These are phyloP conservation scores for Calonectria hongkongensis DNA, from an alignment of 2,329 filamentous ascomycete genomes.

Conservation along the genomic window DNA sequence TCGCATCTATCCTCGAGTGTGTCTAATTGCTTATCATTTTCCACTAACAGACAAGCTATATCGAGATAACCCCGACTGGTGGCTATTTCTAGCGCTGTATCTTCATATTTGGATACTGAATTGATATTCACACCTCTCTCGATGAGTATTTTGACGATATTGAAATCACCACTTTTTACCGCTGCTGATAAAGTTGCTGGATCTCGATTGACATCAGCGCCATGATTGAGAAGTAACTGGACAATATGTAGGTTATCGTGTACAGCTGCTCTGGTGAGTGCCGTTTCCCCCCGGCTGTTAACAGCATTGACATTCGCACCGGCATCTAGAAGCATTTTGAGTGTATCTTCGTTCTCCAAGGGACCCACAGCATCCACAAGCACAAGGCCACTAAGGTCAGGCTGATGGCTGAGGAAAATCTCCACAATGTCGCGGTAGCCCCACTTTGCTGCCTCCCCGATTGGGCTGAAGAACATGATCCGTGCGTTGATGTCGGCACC, in stretches of 20 bases:
- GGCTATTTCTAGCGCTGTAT: background rate
- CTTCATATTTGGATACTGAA: background rate
- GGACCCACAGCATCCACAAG: background rate
- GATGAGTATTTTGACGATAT: background rate
- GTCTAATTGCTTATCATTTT: background rate
- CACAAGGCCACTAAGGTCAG: background rate
- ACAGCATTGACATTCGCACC: background rate
- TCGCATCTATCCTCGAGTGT: background rate
- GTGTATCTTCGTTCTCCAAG: background rate
- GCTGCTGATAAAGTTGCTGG: background rate
- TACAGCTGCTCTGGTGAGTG: background rate
- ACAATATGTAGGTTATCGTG: background rate
- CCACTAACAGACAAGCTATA: background rate
- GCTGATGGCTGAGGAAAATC: background rate
- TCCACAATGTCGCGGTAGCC: background rate
- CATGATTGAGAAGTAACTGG: too few species aligned
- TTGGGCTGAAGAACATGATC: too few species aligned
- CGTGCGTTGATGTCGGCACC: background rate
- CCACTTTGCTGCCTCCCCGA: background rate
- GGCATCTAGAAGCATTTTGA: background rate
- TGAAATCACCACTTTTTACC: background rate
- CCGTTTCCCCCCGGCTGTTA: background rate
- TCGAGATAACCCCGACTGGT: background rate
- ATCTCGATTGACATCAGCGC: too few species aligned
- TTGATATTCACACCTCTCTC: background rate